Conservation (phyloP, 768 basidiomycete genomes). For the Lactarius pseudohatsudake region DNA sequence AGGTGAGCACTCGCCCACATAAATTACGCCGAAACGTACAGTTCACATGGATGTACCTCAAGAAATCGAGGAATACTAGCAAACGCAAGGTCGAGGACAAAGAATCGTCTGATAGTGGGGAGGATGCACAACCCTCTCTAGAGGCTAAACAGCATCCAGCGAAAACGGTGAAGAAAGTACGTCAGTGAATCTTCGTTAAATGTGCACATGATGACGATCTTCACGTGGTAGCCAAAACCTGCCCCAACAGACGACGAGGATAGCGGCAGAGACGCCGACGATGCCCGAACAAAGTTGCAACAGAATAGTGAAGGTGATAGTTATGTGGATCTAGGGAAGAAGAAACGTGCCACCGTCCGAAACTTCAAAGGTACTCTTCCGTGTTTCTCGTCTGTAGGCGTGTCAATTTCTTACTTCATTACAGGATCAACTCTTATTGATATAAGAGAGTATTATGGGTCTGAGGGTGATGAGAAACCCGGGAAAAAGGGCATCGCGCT, state of each 20-base stretch:
- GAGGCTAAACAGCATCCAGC: background rate
- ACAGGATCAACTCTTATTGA: constrained; percentile 57
- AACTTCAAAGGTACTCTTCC: constrained; percentile 43
- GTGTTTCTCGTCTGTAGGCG: constrained; percentile 33
- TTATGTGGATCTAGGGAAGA: constrained; percentile 71
- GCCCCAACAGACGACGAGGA: background rate
- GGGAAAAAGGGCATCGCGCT: constrained; percentile 82
- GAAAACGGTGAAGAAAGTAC: constrained; percentile 26
- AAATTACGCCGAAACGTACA: background rate
- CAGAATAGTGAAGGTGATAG: constrained; percentile 42
- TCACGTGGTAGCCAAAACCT: constrained; percentile 16
- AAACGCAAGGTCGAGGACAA: constrained; percentile 13
- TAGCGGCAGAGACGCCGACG: background rate
- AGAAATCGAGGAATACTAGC: constrained; percentile 7
- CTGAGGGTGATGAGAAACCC: constrained; percentile 58
- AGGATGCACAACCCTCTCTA: background rate
- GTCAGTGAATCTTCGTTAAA: background rate
- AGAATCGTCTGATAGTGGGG: constrained; percentile 7
- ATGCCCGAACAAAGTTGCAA: constrained; percentile 9
- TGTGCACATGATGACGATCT: background rate
- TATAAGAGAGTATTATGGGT: constrained; percentile 71
- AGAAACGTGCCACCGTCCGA: constrained; percentile 61
- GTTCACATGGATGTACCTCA: background rate
- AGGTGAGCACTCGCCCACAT: background rate
- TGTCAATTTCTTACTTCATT: constrained; percentile 22